Evolutionary conservation across 768 basidiomycete species (phyloP).

Genomic region (Pisolithus orientalis): DNA sequence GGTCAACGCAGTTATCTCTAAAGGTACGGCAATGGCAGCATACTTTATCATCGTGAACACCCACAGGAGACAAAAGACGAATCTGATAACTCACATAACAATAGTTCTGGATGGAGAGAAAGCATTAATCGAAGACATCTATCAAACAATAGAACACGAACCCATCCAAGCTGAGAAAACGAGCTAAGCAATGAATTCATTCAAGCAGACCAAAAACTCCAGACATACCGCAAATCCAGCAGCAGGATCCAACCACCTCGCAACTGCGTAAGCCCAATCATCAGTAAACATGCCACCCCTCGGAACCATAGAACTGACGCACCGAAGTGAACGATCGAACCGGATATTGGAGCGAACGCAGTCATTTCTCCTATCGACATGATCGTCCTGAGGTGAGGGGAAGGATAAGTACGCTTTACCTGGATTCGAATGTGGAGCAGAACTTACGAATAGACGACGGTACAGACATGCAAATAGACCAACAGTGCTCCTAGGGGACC

Average conservation of each 20-base stretch:
- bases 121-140: neutral
- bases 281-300: neutral
- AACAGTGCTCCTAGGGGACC: slow-evolving; percentile 26
- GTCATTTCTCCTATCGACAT: slow-evolving; percentile 26
- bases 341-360: slow-evolving; percentile 22
- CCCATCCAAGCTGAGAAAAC: slow-evolving; percentile 18
- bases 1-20: slow-evolving; percentile 47
- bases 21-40: slow-evolving; percentile 36
- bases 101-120: slow-evolving; percentile 21
- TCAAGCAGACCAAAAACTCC: neutral
- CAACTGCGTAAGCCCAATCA: slow-evolving; percentile 10
- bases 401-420: neutral
- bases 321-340: slow-evolving; percentile 24
- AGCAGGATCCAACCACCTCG: slow-evolving; percentile 28
- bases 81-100: slow-evolving; percentile 22
- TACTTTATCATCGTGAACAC: slow-evolving; percentile 5
- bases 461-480: slow-evolving; percentile 22
- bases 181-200: neutral
- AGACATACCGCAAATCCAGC: slow-evolving; percentile 23
- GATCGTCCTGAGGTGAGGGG: slow-evolving; percentile 18
- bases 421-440: neutral
- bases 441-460: slow-evolving; percentile 24
- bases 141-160: slow-evolving; percentile 3
- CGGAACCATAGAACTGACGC: neutral
- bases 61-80: neutral